phyloP scores from a whole-genome alignment of 1,284 basidiomycete species.

The Anthracocystis setariae region DNA sequence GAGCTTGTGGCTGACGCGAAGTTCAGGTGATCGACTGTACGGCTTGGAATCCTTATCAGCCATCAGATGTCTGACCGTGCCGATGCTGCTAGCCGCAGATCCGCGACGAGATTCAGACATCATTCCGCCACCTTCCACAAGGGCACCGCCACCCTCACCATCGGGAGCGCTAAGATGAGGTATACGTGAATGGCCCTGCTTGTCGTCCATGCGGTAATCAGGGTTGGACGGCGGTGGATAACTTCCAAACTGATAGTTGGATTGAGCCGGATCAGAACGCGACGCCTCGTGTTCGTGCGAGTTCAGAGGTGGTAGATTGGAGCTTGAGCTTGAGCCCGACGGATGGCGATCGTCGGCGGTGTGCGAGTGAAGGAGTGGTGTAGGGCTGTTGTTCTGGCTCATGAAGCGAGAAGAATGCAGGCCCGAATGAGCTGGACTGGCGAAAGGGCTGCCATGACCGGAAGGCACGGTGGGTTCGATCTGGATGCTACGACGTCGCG shows the following conservation, averaged over 20 bases:
- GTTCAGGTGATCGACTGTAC: conserved; percentile 63
- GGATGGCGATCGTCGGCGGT: conserved; percentile 32
- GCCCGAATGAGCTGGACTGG: conserved; percentile 35
- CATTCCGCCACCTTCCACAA: conserved; percentile 30
- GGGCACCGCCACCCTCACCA: conserved; percentile 36
- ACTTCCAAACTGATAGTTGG: conserved; percentile 52
- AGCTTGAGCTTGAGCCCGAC: conserved; percentile 12
- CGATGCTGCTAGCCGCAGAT: conserved; percentile 21
- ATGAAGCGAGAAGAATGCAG: conserved; percentile 44
- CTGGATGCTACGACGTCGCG: conserved; percentile 47
- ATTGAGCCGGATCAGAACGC: conserved; percentile 33
- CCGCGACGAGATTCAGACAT: conserved; percentile 39
- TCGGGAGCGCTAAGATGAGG: conserved; percentile 47
- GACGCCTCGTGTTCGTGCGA: conserved; percentile 22
- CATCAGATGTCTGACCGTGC: conserved; percentile 20
- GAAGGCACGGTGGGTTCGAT: conserved; percentile 50
- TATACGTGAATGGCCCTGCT: conserved; percentile 33
- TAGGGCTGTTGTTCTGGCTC: conserved; percentile 51
- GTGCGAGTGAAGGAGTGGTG: conserved; percentile 35
- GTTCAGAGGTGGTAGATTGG: conserved; percentile 11
- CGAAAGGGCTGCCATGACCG: conserved; percentile 36
- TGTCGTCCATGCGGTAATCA: conserved; percentile 41
- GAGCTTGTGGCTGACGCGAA: conserved; percentile 65
- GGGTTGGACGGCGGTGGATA: conserved; percentile 36
- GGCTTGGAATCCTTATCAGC: conserved; percentile 62